These are phyloP conservation scores for Phaeophleospora eucalypticola DNA, from an alignment of 2,329 filamentous ascomycete species.

Conservation along the genomic window DNA sequence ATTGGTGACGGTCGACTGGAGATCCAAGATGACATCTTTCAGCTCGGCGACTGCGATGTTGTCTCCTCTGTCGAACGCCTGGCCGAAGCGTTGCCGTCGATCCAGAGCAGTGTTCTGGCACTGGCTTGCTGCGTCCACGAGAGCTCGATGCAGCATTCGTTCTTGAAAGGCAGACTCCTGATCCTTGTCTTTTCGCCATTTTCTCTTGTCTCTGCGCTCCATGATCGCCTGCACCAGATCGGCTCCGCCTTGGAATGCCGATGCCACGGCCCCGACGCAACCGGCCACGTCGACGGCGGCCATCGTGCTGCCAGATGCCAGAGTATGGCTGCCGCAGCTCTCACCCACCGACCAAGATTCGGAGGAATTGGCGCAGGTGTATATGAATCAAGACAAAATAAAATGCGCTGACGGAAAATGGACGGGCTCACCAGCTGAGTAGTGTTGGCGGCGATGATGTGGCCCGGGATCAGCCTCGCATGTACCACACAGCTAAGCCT, in stretches of 20 bases:
- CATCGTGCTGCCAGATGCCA: too few relatives aligned
- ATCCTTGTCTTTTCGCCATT: conserved; percentile 14
- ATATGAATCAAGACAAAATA: too few relatives aligned
- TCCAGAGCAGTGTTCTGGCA: conserved; percentile 33
- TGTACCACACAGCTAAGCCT: too few relatives aligned
- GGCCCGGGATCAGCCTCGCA: too few relatives aligned
- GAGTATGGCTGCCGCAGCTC: background rate
- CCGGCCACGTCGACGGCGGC: conserved; percentile 35
- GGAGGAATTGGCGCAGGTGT: too few relatives aligned
- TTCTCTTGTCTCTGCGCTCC: conserved; percentile 24
- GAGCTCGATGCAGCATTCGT: conserved; percentile 37
- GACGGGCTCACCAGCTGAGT: too few relatives aligned
- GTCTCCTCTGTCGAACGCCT: conserved; percentile 37
- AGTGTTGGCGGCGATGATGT: too few relatives aligned
- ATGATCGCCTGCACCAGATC: conserved; percentile 37
- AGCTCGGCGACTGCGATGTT: conserved; percentile 27
- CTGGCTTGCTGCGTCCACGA: conserved; percentile 36
- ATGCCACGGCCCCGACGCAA: conserved; percentile 41
- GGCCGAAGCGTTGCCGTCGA: conserved; percentile 35
- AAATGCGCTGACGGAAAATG: too few relatives aligned
- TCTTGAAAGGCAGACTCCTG: conserved; percentile 34
- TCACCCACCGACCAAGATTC: background rate
- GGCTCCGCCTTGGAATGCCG: conserved; percentile 41
- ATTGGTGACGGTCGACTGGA: conserved; percentile 40
- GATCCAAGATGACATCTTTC: conserved; percentile 36